Evolutionary conservation across 2,329 filamentous ascomycete species (phyloP).

Genomic region (Fusarium napiforme): DNA sequence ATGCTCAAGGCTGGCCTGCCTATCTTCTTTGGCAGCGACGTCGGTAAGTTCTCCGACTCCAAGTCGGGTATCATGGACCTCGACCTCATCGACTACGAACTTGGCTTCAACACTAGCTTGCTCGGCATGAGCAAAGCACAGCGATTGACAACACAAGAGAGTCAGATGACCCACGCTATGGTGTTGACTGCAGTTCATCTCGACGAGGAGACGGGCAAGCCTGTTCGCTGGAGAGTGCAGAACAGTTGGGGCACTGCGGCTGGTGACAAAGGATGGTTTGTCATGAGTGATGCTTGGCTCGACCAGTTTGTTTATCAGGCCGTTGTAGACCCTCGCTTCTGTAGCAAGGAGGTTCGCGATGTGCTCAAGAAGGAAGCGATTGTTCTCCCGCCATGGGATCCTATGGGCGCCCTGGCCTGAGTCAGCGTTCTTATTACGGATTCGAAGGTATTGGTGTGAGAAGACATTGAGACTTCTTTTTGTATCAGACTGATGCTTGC

Average conservation of each 20-base stretch:
- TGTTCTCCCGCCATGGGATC: constrained; percentile 81
- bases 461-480: neutral
- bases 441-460: neutral
- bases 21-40: constrained; percentile 90
- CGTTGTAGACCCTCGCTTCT: constrained; percentile 79
- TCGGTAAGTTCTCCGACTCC: constrained; percentile 81
- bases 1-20: constrained; percentile 84
- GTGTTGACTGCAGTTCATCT: constrained; percentile 88
- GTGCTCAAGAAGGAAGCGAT: constrained; percentile 77
- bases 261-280: constrained; percentile 85
- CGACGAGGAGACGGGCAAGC: constrained; percentile 68
- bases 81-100: constrained; percentile 78
- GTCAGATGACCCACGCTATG: constrained; percentile 92
- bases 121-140: constrained; percentile 81
- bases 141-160: constrained; percentile 78
- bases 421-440: neutral
- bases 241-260: constrained; percentile 81
- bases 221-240: constrained; percentile 85
- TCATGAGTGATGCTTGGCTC: constrained; percentile 87
- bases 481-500: neutral
- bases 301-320: constrained; percentile 87
- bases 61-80: constrained; percentile 82
- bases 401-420: constrained; percentile 78
- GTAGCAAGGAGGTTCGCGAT: constrained; percentile 73
- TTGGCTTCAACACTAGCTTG: constrained; percentile 83